Percentiles rank a stretch among this genome's conserved stretches.
Conservation (phyloP, 768 basidiomycete species). For the Auriscalpium vulgare region DNA sequence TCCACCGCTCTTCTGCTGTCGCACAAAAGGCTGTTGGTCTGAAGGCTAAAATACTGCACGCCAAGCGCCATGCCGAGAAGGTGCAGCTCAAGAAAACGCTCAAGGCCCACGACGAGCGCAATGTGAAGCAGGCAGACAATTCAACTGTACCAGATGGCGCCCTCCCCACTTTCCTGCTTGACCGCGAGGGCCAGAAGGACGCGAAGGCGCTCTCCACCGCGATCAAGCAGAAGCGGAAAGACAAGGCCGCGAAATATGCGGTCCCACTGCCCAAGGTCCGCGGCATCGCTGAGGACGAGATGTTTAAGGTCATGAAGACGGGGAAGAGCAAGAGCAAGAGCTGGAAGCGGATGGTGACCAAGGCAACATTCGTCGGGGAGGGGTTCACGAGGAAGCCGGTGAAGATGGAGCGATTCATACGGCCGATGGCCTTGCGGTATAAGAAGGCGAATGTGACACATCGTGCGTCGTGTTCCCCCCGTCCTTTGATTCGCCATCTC, state of each 20-base stretch:
- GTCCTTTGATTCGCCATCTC: neutral
- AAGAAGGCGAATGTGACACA: constrained; percentile 99
- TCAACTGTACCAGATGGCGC: constrained; percentile 83
- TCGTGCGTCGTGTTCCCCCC: constrained; percentile 45
- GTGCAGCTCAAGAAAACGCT: constrained; percentile 99
- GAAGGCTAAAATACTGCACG: constrained; percentile 97
- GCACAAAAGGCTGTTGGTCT: constrained; percentile 95
- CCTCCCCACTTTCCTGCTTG: constrained; percentile 90
- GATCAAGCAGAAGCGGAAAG: constrained; percentile 97
- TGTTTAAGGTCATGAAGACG: constrained; percentile 98
- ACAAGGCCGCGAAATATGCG: constrained; percentile 96
- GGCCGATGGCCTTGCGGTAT: constrained; percentile 95
- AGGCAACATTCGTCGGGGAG: constrained; percentile 98
- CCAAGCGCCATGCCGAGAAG: constrained; percentile 94
- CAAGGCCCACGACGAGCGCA: constrained; percentile 98
- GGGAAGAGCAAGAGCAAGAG: constrained; percentile 94
- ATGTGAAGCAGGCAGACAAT: constrained; percentile 89
- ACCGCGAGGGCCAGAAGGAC: constrained; percentile 96
- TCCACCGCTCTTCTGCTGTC: constrained; percentile 66
- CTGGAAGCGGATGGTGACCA: constrained; percentile 99
- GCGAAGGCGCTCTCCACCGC: constrained; percentile 94
- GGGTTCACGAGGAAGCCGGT: constrained; percentile 97
- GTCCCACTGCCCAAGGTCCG: constrained; percentile 95
- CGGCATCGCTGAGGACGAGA: constrained; percentile 98
- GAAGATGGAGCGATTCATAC: constrained; percentile 96